Base-by-base conservation (phyloP, 306 rosid genomes). In the Prunus kanzakura region DNA sequence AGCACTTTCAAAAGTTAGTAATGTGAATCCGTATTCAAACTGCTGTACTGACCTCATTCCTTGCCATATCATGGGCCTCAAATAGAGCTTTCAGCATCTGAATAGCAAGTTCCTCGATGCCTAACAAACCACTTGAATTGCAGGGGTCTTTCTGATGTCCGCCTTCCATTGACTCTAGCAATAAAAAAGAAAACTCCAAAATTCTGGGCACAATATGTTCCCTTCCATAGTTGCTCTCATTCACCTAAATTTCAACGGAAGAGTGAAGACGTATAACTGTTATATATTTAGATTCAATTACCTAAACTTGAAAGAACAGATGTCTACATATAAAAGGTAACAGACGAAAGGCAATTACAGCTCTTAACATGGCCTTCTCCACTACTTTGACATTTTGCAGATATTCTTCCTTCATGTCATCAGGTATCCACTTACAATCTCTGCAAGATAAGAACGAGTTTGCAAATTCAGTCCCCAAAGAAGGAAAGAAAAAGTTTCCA, bases 131-230 rank as follows among this genome's bases (percentile, higher is more conserved):
- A 74, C 61, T 58, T 63, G 76, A 62, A 29, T 54, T 71, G 75
- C 77, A 52, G 67, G 70, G 64, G 25, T 77, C 82, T 56, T 73
- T 77, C 62, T 14, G 47, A 56, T 70, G 73, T 56, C 63, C 79
- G 47, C 69, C 87, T 80, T 80, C 85, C 57, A 55, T 77, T 5
- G 80, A 80, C 75, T 84, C 85, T 25, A 84, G 81, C 74, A 84
- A 64, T 30, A 58, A 27, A 67, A 84, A 80, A 23, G 79, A 67
- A 74, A 84, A 63, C 65, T 84, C 82, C 82, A 80, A 55, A 77
- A 84, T 72, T 77, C 87, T 77, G 15, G 84, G 84, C 51, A 84
- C 82, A 22, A 84, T 77, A 64, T 80, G 87, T 71, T 84, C 87
- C 60, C 82, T 62, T 77, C 87, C 87, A 61, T 62, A 52, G 69